Percentiles rank a stretch among this genome's conserved stretches.
Conservation (phyloP, 2,329 filamentous ascomycete genomes). For the Nannizziopsis barbatae region DNA sequence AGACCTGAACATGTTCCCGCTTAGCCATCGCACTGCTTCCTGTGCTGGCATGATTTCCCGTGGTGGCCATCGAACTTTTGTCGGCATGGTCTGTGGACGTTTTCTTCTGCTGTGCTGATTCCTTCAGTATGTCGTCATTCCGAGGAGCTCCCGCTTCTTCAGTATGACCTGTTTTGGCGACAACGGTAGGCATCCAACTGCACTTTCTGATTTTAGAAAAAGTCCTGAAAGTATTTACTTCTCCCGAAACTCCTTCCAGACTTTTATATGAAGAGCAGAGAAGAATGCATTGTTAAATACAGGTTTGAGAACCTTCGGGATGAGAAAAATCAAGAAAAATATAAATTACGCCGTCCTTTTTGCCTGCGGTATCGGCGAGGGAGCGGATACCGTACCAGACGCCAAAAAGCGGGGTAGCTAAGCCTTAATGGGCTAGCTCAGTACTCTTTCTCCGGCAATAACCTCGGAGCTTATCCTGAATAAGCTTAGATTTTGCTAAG, state of each 20-base stretch:
- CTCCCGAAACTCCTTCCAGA: neutral
- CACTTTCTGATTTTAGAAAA: neutral
- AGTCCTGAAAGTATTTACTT: neutral
- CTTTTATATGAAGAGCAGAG: neutral
- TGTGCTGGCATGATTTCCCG: slow-evolving; percentile 2
- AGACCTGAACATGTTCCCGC: slow-evolving; percentile 45
- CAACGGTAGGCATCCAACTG: slow-evolving; percentile 20
- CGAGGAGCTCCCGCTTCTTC: slow-evolving; percentile 18
- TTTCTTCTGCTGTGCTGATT: slow-evolving; percentile 3
- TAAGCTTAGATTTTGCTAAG: neutral
- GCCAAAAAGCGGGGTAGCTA: neutral
- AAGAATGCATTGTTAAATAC: slow-evolving; percentile 1
- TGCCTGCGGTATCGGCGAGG: slow-evolving; percentile 8
- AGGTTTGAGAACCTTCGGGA: neutral
- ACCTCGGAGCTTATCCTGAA: neutral
- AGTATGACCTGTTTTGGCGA: slow-evolving; percentile 16
- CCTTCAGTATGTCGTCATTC: slow-evolving; percentile 13
- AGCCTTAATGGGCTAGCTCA: neutral
- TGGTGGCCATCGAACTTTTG: slow-evolving; percentile 15
- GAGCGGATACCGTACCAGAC: neutral
- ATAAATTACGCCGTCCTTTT: slow-evolving; percentile 4
- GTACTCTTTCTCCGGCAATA: neutral
- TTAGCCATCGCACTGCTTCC: slow-evolving; percentile 11
- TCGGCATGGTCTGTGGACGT: slow-evolving; percentile 27
- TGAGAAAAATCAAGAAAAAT: slow-evolving; percentile 10